A percentile compares a stretch with the other conserved stretches of the same genome.
These are phyloP conservation scores for Leccinum arenicola DNA, from an alignment of 768 basidiomycete genomes.

Conservation along the genomic window DNA sequence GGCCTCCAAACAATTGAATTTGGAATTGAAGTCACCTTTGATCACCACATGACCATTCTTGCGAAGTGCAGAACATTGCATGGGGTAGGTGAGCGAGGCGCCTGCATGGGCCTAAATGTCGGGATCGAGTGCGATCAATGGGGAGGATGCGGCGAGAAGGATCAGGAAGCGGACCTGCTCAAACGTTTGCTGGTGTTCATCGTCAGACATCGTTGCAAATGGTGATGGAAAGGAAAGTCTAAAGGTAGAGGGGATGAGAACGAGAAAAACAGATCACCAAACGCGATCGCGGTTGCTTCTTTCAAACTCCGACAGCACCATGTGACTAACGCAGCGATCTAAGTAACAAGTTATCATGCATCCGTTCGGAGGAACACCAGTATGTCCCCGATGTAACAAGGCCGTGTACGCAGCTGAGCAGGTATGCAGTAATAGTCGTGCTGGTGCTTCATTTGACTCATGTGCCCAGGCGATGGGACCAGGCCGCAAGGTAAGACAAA, in stretches of 20 bases:
- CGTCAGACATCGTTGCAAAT: constrained; percentile 73
- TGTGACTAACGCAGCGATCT: too few species aligned
- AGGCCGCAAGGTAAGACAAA: constrained; percentile 69
- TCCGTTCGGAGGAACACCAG: constrained; percentile 65
- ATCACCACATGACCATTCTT: constrained; percentile 95
- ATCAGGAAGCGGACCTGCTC: constrained; percentile 56
- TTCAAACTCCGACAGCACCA: constrained; percentile 40
- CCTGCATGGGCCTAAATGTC: constrained; percentile 59
- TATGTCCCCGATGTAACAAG: constrained; percentile 71
- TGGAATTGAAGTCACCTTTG: constrained; percentile 52
- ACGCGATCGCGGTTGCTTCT: constrained; percentile 26
- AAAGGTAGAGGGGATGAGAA: constrained; percentile 18
- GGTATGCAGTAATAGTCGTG: constrained; percentile 37
- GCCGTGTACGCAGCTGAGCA: constrained; percentile 82
- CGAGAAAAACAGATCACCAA: constrained; percentile 21
- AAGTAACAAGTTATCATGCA: constrained; percentile 15
- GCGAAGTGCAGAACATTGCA: constrained; percentile 96
- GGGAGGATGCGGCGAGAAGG: constrained; percentile 5
- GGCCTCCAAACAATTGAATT: not conserved
- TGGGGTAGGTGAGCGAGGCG: constrained; percentile 78
- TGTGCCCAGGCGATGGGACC: constrained; percentile 71
- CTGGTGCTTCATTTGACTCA: constrained; percentile 1
- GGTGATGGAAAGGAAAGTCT: constrained; percentile 18
- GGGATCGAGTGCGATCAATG: constrained; percentile 19
- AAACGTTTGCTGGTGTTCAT: constrained; percentile 88